Base-by-base conservation (phyloP, 2,329 filamentous ascomycete species). In the Alternaria incomplexa region DNA sequence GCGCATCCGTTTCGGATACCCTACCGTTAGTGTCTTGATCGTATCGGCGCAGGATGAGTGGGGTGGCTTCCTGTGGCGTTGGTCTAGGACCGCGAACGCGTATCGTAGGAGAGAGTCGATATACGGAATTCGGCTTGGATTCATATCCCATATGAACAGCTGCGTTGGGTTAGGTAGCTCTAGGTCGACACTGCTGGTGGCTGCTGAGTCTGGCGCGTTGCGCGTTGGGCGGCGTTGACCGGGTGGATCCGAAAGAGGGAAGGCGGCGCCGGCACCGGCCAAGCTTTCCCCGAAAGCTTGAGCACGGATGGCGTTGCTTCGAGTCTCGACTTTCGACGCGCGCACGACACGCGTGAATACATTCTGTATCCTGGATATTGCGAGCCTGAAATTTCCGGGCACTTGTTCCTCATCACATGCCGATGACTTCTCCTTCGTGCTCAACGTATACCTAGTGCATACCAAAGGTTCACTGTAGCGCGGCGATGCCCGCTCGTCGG, bases 1-100 rank as follows among this genome's bases (percentile, higher is more conserved):
- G 82, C 82, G 8, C 82, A 84, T 74, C 80, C 82, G 3, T 83
- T 83, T 54, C 76, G 71, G 54, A 72, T 74, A 40, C 72, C 72
- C 17, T 25, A 55, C 15, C 40, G 26, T 13, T 61, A 53, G 40
- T 25, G 50, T 53, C n/a, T 53, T 11, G 30, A 40, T 32, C 9
- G 5, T 17, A 11, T 40, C 36, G 36, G 36, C n/a, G n/a, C 36
- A 40, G 36, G 36, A 11, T 40, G 9, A 10, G 32, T 36, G 36
- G 36, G 36, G 36, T 6, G 36, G 36, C 9, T 40, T 40, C n/a
- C 36, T 40, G 36, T 40, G 36, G 32, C 32, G 15, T 10, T 11
- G 36, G 36, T 40, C 10, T 6, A 10, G n/a, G n/a, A 17, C 1
- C 3, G 36, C 36, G n/a, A 40, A 40, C 36, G 36, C 36, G 15